Base-by-base conservation (phyloP, 805 yeast species). In the Teunomyces panamensis region DNA sequence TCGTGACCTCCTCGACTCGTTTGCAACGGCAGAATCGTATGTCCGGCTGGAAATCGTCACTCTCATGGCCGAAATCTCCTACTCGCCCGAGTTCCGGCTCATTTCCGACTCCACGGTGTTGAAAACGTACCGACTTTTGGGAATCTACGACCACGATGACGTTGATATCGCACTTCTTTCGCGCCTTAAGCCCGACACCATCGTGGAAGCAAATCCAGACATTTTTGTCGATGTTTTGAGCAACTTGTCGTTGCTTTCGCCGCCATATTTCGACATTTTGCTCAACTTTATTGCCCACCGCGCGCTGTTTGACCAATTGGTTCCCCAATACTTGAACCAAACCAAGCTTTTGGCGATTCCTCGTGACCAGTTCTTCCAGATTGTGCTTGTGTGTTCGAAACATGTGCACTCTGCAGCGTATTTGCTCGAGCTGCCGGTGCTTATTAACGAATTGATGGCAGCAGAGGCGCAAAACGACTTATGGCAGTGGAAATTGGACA, bases 221-320 rank as follows among this genome's bases (percentile, higher is more conserved):
- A 28, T 56, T 11, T 45, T 43, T 43, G 46, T 29, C 3, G 56
- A 52, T 32, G 46, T 56, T 9, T 16, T 58, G 11, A 42, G 46
- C 9, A 49, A 55, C 26, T 17, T 51, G 5, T 45, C 61, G 9
- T 33, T 59, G 5, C 50, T 54, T 10, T 56, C 55, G 37, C 35
- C 55, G 13, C 56, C 49, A 43, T 65, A 61, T 49, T 64, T 65
- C 32, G 47, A 59, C 1, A 58, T 68, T 5, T 49, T 67, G 6
- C 48, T 64, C 32, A 69, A 67, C 45, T 32, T 63, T 20, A 48
- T 51, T n/a, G 53, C 44, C 9, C 51, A 55, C 9, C 39, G 52
- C 14, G n/a, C 30, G 3, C 35, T 58, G 5, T 60, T 69, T 45
- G 42, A 45, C 11, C 39, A 32, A 16, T 20, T 60, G 10, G 39